Evolutionary conservation across 345 rosid species (phyloP), one percentile per base, ranked within the genome.

Genomic region (Litchi chinensis): DNA sequence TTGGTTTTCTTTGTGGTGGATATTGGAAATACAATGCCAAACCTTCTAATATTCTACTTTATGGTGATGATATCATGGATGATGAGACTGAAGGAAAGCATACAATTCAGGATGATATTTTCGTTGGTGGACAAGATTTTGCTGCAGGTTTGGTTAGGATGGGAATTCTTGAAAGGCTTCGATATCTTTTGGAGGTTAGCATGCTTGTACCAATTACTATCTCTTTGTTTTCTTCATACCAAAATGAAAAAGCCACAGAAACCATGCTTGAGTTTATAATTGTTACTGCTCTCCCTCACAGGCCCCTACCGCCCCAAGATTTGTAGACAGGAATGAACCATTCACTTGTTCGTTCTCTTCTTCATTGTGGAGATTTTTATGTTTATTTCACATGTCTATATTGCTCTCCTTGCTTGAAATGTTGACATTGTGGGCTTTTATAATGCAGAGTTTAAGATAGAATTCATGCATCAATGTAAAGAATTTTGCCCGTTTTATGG

Each of bases 1-100:
- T 75, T 62, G 93, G 98, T 76, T 93, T 93, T 76, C 93, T 93
- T 65, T 90, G 69, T 70, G 96, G 95, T 85, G 93, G 97, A 71
- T 93, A 86, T 82, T 93, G 98, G 99, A 95, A 95, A 87, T 93
- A 95, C 85, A 91, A 86, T 79, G 92, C 95, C n/a, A 95, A 95
- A 86, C 88, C 93, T 76, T 90, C 96, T 78, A 95, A 91, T 71
- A 80, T 95, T 71, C 82, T 89, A 77, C 81, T 83, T 78, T 81
- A 77, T 66, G 80, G 86, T 48, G 89, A 84, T 80, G 86, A 88
- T 76, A 70, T 67, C 65, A 13, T 80, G 75, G 88, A 83, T 86
- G 93, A 91, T 26, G 96, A 85, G 72, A 79, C 82, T 63, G 91
- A 89, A 85, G 93, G 83, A 74, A 82, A 83, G 41, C 90, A 81